Percentiles rank a stretch among this genome's conserved stretches.
Evolutionary conservation across 345 rosid species (phyloP).

Genomic region (Arabidopsis thaliana): DNA sequence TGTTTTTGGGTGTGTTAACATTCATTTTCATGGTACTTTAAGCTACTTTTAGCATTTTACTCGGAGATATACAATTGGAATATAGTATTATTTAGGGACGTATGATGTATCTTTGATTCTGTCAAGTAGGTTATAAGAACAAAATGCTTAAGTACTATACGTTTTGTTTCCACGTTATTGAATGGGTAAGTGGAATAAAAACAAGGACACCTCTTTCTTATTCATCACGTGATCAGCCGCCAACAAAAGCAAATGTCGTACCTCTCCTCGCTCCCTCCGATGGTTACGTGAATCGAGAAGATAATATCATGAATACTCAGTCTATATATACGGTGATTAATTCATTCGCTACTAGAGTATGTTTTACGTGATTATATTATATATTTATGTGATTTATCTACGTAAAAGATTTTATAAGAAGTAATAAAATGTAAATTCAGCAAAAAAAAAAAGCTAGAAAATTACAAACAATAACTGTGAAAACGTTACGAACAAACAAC

Average conservation of each 20-base stretch:
- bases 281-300: constrained; percentile 19
- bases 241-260: constrained; percentile 8
- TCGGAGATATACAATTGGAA: not conserved
- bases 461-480: too few relatives aligned
- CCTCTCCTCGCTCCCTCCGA: not conserved
- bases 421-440: too few relatives aligned
- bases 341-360: not conserved
- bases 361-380: not conserved
- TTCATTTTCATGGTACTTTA: not conserved
- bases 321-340: not conserved
- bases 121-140: too few relatives aligned
- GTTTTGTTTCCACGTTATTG: not conserved
- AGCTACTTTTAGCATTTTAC: not conserved
- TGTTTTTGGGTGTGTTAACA: not conserved
- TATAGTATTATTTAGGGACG: not conserved
- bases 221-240: constrained; percentile 33
- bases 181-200: not conserved
- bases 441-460: too few relatives aligned
- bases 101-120: not conserved
- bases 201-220: constrained; percentile 18
- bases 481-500: too few relatives aligned
- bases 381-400: too few relatives aligned
- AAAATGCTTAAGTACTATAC: not conserved
- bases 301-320: not conserved
- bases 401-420: too few relatives aligned